Conservation (phyloP, 306 rosid species). For the Pterocarpus macrocarpus region DNA sequence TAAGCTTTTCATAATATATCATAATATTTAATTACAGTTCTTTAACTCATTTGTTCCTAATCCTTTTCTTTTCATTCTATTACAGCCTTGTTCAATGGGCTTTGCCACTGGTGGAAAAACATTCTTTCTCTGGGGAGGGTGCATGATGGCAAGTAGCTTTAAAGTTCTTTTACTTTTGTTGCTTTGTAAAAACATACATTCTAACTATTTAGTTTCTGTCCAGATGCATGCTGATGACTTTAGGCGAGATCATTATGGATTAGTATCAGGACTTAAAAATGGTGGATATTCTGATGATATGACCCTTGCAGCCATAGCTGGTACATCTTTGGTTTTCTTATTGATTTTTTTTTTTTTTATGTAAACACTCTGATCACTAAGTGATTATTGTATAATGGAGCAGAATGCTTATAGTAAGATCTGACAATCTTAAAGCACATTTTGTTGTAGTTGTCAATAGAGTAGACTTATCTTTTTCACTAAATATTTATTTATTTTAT, state of each 20-base stretch:
- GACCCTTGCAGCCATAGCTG: slow-evolving; percentile 97
- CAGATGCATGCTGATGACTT: slow-evolving; percentile 99
- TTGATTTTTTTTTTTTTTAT: neutral
- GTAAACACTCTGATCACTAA: slow-evolving; percentile 24
- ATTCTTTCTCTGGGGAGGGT: slow-evolving; percentile 98
- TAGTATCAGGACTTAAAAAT: slow-evolving; percentile 84
- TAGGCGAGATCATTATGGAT: slow-evolving; percentile 80
- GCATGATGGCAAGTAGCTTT: slow-evolving; percentile 91
- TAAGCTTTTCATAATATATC: slow-evolving; percentile 17
- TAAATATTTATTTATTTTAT: neutral
- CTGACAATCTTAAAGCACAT: neutral
- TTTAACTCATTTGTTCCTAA: slow-evolving; percentile 26
- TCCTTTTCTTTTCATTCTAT: slow-evolving; percentile 40
- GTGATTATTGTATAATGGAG: slow-evolving; percentile 1
- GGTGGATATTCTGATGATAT: slow-evolving; percentile 99
- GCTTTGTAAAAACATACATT: slow-evolving; percentile 34
- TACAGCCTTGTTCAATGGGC: slow-evolving; percentile 98
- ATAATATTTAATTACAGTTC: slow-evolving; percentile 2
- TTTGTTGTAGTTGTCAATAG: neutral
- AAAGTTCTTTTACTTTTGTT: slow-evolving; percentile 15
- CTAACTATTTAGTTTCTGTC: slow-evolving; percentile 52
- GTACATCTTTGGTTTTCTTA: slow-evolving; percentile 56
- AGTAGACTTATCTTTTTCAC: neutral
- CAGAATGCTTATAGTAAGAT: slow-evolving; percentile 15
- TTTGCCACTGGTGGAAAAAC: slow-evolving; percentile 99